Base-by-base conservation (phyloP, 768 basidiomycete species). In the Lentinula sp. region DNA sequence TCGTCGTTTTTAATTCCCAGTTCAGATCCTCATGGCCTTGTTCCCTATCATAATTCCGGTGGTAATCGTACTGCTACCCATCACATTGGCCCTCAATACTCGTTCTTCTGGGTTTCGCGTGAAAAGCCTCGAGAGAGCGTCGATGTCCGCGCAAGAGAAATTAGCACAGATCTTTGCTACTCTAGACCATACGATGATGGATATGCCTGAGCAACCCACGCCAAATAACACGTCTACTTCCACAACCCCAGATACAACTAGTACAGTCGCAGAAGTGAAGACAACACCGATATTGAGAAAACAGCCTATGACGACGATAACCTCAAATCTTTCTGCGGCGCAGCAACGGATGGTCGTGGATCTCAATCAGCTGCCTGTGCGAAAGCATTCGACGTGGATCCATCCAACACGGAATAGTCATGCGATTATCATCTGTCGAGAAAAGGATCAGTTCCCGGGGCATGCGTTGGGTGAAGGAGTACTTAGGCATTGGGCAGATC, bases 391-490 rank as follows among this genome's bases (percentile, higher is more conserved):
- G 18, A 68, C 63, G 35, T 70, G 67, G 45, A 65, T 72, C 33
- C 64, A 69, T 45, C 62, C 63, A 10, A 61, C 66, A 12, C 42
- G 59, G 45, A 71, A 70, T 55, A 62, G 66, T 18, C 71, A 72
- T 64, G 71, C 67, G 18, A 59, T 64, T n/a, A 67, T 72, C 46
- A 57, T 72, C 39, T 67, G 63, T 55, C 56, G 71, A 46, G 71
- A 71, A 50, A 39, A 63, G 20, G 41, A 61, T 9, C 53, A 55
- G 33, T 71, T 66, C 49, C 52, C 52, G 23, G 54, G 62, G 10
- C 69, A 71, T 57, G 43, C 53, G 36, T 54, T 62, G 49, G 71
- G 71, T 5, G 57, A 62, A 49, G 69, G 67, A 36, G 68, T 72
- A 5, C 43, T 70, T 57, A 51, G 67, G 35, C 64, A 70, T 63